Base-by-base conservation (phyloP, 768 basidiomycete genomes). In the Boletus edulis region DNA sequence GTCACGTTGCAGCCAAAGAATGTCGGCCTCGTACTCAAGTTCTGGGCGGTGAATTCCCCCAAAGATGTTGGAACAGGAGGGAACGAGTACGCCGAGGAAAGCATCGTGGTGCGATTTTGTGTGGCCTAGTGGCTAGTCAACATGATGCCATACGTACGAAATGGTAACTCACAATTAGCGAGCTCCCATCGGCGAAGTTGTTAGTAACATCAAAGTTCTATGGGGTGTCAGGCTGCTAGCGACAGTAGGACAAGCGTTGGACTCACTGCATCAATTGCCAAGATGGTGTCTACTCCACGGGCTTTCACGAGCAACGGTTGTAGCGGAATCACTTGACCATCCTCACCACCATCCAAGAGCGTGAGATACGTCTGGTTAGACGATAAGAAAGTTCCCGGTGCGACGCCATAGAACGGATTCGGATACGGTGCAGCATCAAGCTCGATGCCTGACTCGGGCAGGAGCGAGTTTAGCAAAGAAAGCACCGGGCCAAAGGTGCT, bases 291-390 rank as follows among this genome's bases (percentile, higher is more conserved):
- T 48, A 82, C 60, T 1, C 60, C 67, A 40, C 82, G 76, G 18
- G 72, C 71, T 41, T 73, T 66, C 49, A 80, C 74, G 13, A 82
- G 72, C 37, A 83, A 70, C 2, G 82, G 82, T 49, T 78, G 77
- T 22, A 81, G 32, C 5, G 81, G 80, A 37, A 81, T 65, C 46
- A 75, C 61, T 56, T 78, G 71, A 15, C 76, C 76, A 41, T 76
- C 68, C 53, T 72, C 71, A 10, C 75, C 75, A 27, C 77, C 77
- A 46, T 78, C 76, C 22, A 72, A 69, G 2, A 78, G 49, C 46
- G 59, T 57, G 0, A 78, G 64, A 20, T 73, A 57, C 12, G 56
- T 62, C 56, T 75, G 66, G 27, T 62, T 57, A 14, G 72, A 55
- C n/a, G 68, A 64, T n/a, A 70, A 53, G 49, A 78, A 78, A 1